Base-by-base conservation (phyloP, 805 yeast species). In the Saccharomycopsis sp. region DNA sequence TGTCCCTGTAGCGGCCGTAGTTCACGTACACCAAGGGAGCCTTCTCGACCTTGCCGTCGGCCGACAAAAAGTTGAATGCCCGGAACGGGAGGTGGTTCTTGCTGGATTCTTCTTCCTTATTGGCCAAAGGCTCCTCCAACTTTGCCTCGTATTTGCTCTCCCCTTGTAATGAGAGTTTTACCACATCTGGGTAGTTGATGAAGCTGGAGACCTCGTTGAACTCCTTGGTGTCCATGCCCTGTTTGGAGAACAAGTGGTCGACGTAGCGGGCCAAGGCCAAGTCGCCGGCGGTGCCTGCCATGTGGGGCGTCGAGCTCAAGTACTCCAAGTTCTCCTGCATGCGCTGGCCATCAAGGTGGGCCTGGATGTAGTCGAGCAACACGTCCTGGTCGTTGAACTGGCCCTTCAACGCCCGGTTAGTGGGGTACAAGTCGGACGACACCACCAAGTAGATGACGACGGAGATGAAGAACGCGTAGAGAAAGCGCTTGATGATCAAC, bases 211-310 rank as follows among this genome's bases (percentile, higher is more conserved):
- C 58, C 39, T 68, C 71, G 27, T 65, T 62, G 35, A 73, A 69
- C 32, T 74, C 77, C 4, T 74, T 68, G 2, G 59, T 45, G 21
- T 63, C 60, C 16, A 87, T 46, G 2, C 83, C 82, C 48, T 77
- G 73, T 39, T 74, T 69, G 17, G 59, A 55, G 59, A 82, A 74
- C 36, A 73, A 71, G 18, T 70, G 71, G 45, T 73, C 67, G 12
- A 88, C 64, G 54, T 79, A 86, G 43, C 70, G 66, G 2, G 86
- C 78, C 27, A 87, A 60, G 0, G 89, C 71, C 45, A 75, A 59
- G 57, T 86, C 96, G 15, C 95, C 97, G 12, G 75, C 72, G 2
- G 96, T 80, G 3, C 97, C 97, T 0, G 96, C 76, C 49, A 80
- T 60, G 56, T 87, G 96, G 2, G 95, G 86, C 76, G 86, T 75